Evolutionary conservation across 805 yeast species (phyloP).

Genomic region (Kluyveromyces siamensis): DNA sequence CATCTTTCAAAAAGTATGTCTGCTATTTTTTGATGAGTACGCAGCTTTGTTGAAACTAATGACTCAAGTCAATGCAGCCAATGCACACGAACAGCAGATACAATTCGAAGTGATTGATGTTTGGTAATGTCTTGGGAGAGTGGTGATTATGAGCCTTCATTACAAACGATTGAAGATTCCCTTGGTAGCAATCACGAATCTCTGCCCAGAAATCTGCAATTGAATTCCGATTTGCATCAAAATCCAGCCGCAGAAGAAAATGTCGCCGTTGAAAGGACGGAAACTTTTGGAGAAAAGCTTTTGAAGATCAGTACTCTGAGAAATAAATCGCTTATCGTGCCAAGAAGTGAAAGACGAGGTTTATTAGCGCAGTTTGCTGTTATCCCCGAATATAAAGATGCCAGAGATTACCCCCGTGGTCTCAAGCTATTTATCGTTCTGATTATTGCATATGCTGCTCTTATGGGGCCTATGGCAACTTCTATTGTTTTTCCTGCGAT

Average conservation of each 20-base stretch:
- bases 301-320: slow-evolving; percentile 5
- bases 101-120: background rate
- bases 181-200: background rate
- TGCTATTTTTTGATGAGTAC: no score
- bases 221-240: background rate
- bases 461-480: slow-evolving; percentile 86
- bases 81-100: background rate
- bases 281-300: background rate
- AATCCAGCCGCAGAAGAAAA: background rate
- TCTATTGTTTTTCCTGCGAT: slow-evolving; percentile 77
- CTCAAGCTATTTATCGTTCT: slow-evolving; percentile 49
- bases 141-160: background rate
- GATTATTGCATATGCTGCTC: slow-evolving; percentile 62
- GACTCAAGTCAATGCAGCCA: background rate
- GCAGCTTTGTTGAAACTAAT: no score
- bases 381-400: slow-evolving; percentile 63
- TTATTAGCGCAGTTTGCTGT: slow-evolving; percentile 41
- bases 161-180: background rate
- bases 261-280: background rate
- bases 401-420: slow-evolving; percentile 47
- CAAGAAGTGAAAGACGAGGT: slow-evolving; percentile 44
- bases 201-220: background rate
- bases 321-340: slow-evolving; percentile 13
- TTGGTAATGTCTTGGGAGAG: background rate
- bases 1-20: no score